Evolutionary conservation across 768 basidiomycete species (phyloP), one percentile per base, ranked within the genome.

Genomic region (Lanmaoa pseudosensibilis): DNA sequence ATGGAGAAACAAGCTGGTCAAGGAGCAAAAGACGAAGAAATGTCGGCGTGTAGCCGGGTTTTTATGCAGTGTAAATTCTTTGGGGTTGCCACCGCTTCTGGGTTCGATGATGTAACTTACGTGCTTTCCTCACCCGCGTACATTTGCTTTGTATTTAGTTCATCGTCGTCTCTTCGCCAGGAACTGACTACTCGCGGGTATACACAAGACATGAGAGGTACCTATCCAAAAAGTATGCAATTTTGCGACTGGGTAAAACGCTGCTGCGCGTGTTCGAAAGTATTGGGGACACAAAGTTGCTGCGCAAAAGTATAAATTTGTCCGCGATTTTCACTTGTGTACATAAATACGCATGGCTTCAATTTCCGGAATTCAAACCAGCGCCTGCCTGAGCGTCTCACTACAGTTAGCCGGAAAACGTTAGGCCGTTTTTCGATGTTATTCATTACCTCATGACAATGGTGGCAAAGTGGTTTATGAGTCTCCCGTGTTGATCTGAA

Each of bases 61-160:
- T 50, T 72, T 67, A 69, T 67, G 60, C 39, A 21, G 32, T 23
- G 60, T 43, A 70, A 72, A 72, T 68, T 73, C 70, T 73, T 72
- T 72, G 70, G 70, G 70, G 72, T 68, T 68, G 56, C 63, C 59
- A 56, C 68, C 57, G 60, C 55, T 60, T 49, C 23, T 5, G 48
- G n/a, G 13, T 27, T 18, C 25, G 25, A 25, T 50, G 49, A 50
- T 38, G 49, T 38, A 50, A 38, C 21, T 15, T 50, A 49, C 48
- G 48, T 38, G 4, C 25, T 0, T n/a, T n/a, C n/a, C 4, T 23
- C 23, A 1, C n/a, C 48, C 36, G 32, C 21, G 2, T 18, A 34
- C 5, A 23, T 52, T 53, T 27, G 1, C 27, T 18, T 44, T 16
- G 30, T 18, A n/a, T n/a, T n/a, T n/a, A 33, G 39, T 30, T 33